These are phyloP conservation scores for Aspergillus sp. DNA, from an alignment of 2,329 filamentous ascomycete genomes.

Conservation along the genomic window DNA sequence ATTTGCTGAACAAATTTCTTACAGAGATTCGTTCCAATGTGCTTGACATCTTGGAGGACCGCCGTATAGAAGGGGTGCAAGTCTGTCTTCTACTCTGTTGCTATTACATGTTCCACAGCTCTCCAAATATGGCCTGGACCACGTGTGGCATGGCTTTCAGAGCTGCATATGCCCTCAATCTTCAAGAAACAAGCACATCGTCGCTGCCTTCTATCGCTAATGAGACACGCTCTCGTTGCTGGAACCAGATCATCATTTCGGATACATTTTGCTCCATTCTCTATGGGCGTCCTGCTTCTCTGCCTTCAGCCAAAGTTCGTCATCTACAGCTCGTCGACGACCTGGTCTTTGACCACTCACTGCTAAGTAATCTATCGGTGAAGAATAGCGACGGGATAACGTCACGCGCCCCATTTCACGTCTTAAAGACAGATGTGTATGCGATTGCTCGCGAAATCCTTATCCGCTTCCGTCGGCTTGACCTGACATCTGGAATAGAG, in stretches of 20 bases:
- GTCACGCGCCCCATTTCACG: background rate
- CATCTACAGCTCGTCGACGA: background rate
- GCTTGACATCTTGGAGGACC: background rate
- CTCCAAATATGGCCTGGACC: background rate
- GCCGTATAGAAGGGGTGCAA: background rate
- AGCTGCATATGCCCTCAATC: background rate
- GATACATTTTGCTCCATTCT: slow-evolving; percentile 1
- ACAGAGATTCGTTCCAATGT: background rate
- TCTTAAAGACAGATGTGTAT: slow-evolving; percentile 1
- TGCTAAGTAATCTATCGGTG: background rate
- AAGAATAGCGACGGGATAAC: background rate
- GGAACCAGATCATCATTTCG: slow-evolving; percentile 2
- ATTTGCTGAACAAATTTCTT: background rate
- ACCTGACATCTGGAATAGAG: background rate
- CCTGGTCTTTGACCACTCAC: background rate
- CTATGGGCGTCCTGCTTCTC: background rate
- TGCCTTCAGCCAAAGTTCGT: background rate
- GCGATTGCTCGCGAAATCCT: background rate
- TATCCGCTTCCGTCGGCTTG: background rate
- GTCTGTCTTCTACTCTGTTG: background rate
- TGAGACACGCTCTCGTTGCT: slow-evolving; percentile 2
- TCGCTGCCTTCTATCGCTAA: background rate
- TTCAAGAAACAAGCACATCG: background rate
- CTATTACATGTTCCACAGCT: slow-evolving; percentile 2
- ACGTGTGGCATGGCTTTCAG: background rate